These are phyloP conservation scores for Yamadazyma akitaensis DNA, from an alignment of 805 yeast species.

Conservation along the genomic window DNA sequence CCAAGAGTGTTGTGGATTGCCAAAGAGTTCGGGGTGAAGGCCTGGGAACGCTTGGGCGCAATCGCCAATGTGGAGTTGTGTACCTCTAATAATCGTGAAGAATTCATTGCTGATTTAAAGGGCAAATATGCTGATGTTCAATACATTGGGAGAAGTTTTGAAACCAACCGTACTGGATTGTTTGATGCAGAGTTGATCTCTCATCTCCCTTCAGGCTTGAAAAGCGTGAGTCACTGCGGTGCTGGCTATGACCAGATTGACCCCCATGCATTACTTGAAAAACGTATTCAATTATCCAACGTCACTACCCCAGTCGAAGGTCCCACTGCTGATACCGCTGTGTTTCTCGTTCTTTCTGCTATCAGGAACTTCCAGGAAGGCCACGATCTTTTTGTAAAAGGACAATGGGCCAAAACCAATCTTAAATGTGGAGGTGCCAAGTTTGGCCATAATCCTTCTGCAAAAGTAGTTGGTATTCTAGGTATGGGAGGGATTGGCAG, in stretches of 20 bases:
- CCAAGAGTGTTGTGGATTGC: slow-evolving; percentile 70
- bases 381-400: slow-evolving; percentile 48
- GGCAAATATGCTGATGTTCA: slow-evolving; percentile 43
- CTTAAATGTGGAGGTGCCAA: slow-evolving; percentile 47
- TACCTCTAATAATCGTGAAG: slow-evolving; percentile 32
- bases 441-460: slow-evolving; percentile 72
- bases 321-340: slow-evolving; percentile 72
- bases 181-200: slow-evolving; percentile 60
- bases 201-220: slow-evolving; percentile 52
- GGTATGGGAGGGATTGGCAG: slow-evolving; percentile 93
- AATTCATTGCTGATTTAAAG: slow-evolving; percentile 42
- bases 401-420: slow-evolving; percentile 50
- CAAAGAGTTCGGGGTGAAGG: slow-evolving; percentile 27
- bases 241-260: slow-evolving; percentile 80
- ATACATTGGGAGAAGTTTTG: slow-evolving; percentile 51
- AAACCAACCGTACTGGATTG: slow-evolving; percentile 51
- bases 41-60: slow-evolving; percentile 53
- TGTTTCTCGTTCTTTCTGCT: slow-evolving; percentile 59
- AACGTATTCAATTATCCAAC: slow-evolving; percentile 62
- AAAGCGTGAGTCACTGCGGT: slow-evolving; percentile 58
- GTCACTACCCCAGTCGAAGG: slow-evolving; percentile 64
- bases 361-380: slow-evolving; percentile 66
- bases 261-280: slow-evolving; percentile 46
- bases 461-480: slow-evolving; percentile 71
- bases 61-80: slow-evolving; percentile 39